These are phyloP conservation scores for Elaeagnus macrophylla DNA, from an alignment of 306 rosid genomes.

Conservation along the genomic window DNA sequence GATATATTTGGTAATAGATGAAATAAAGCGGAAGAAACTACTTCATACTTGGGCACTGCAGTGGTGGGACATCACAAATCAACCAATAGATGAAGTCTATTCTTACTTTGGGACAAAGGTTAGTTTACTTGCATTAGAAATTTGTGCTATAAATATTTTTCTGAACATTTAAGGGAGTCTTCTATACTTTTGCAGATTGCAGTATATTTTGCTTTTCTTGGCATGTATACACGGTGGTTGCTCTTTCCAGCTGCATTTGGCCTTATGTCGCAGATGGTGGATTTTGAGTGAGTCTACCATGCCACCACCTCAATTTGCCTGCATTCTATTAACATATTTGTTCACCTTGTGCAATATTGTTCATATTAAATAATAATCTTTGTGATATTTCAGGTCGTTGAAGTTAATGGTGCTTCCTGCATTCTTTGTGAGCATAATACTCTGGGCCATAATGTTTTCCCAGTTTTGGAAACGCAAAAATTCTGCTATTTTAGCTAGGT, in stretches of 20 bases:
- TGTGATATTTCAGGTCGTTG: slow-evolving; percentile 49
- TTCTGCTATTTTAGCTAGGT: slow-evolving; percentile 85
- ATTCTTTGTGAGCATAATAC: slow-evolving; percentile 60
- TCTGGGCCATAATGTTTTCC: slow-evolving; percentile 88
- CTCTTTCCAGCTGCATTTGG: slow-evolving; percentile 80
- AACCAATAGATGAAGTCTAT: slow-evolving; percentile 81
- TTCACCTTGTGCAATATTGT: slow-evolving; percentile 17
- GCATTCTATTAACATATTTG: slow-evolving; percentile 9
- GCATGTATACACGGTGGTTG: slow-evolving; percentile 91
- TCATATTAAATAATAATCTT: slow-evolving; percentile 2
- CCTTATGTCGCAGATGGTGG: slow-evolving; percentile 55
- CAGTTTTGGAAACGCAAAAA: slow-evolving; percentile 99
- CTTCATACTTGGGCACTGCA: slow-evolving; percentile 71
- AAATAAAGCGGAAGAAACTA: slow-evolving; percentile 68
- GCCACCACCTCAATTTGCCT: slow-evolving; percentile 5
- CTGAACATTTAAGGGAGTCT: slow-evolving; percentile 18
- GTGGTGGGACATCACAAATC: slow-evolving; percentile 79
- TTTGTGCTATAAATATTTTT: slow-evolving; percentile 8
- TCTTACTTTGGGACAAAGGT: slow-evolving; percentile 90
- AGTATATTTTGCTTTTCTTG: slow-evolving; percentile 90
- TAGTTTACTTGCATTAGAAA: slow-evolving; percentile 10
- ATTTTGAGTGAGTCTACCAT: slow-evolving; percentile 58
- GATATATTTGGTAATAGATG: slow-evolving; percentile 50
- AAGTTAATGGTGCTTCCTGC: slow-evolving; percentile 60
- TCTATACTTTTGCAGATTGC: slow-evolving; percentile 54